Base-by-base conservation (phyloP, 495 filamentous ascomycete species). In the Penicilliopsis zonata region DNA sequence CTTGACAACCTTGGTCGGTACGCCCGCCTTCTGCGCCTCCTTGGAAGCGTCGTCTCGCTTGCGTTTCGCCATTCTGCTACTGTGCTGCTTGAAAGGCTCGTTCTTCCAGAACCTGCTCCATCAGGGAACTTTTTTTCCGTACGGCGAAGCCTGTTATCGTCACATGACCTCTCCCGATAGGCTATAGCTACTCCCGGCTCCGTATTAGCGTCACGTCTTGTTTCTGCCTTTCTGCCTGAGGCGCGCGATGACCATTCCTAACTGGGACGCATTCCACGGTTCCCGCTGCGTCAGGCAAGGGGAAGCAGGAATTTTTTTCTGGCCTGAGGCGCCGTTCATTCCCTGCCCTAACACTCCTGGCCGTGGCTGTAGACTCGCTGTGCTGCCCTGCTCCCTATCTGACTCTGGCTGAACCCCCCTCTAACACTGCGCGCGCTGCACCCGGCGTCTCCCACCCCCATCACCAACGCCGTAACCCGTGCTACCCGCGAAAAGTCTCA, bases 51-150 rank as follows among this genome's bases (percentile, higher is more conserved):
- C 59, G 8, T 70, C 65, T 47, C 80, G 73, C 66, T 88, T 88
- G 56, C 83, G 70, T 52, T 87, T 90, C 16, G 59, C 74, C 82
- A 87, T 88, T 29, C 13, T 55, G 39, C 31, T 27, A n/a, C n/a
- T n/a, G 41, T 42, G 33, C 27, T 43, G 35, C 12, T 28, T n/a
- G n/a, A n/a, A n/a, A n/a, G n/a, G n/a, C n/a, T n/a, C n/a, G n/a
- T n/a, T n/a, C n/a, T n/a, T n/a, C n/a, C n/a, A n/a, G n/a, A n/a
- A n/a, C n/a, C 4, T 5, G 10, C 4, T 4, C 14, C 13, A 16
- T 22, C 4, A 16, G 35, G 34, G 37, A 42, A 36, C 33, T 35
- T 38, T 44, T 36, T 44, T 48, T 38, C 32, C 42, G 45, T 43
- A 38, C 45, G 13, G 18, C 28, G 28, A 16, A 30, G 28, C 28